phyloP scores from a whole-genome alignment of 192 early-diverging fungal species.

The Coemansia sp. region DNA sequence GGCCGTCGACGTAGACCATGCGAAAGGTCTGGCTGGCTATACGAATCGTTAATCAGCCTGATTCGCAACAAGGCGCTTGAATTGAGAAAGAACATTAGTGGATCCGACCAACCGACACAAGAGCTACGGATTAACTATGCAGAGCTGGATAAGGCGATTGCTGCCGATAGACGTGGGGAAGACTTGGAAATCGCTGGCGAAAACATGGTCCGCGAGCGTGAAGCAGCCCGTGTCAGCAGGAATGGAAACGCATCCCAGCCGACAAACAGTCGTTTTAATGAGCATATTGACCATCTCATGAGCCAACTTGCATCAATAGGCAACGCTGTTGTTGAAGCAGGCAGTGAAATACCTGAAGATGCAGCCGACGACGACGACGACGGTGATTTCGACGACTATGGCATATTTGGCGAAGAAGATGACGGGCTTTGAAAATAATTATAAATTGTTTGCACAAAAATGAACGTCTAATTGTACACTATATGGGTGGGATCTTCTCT shows the following conservation, averaged over 20 bases:
- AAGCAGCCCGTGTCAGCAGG: conserved; percentile 2
- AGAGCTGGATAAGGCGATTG: conserved; percentile 24
- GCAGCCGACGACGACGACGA: neutral
- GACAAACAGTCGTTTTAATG: conserved; percentile 22
- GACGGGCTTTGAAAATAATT: no score
- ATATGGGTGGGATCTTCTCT: no score
- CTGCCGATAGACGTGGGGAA: conserved; percentile 20
- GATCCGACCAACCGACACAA: neutral
- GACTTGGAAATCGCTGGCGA: conserved; percentile 7
- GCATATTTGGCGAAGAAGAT: conserved; percentile 31
- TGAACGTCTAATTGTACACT: neutral
- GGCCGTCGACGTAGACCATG: conserved; percentile 28
- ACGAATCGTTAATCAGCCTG: conserved; percentile 16
- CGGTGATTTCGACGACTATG: conserved; percentile 25
- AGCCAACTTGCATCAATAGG: conserved; percentile 16
- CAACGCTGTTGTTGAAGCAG: neutral
- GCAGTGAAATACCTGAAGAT: neutral
- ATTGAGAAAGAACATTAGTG: conserved; percentile 12
- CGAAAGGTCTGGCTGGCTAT: conserved; percentile 47
- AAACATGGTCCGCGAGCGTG: conserved; percentile 19
- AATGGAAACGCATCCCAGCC: conserved; percentile 22
- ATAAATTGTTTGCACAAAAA: no score
- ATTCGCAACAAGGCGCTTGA: conserved; percentile 26
- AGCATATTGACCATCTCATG: conserved; percentile 41
- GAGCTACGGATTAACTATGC: conserved; percentile 22